Evolutionary conservation across 495 filamentous ascomycete species (phyloP).

Genomic region (Penicillium dipodomyicola): DNA sequence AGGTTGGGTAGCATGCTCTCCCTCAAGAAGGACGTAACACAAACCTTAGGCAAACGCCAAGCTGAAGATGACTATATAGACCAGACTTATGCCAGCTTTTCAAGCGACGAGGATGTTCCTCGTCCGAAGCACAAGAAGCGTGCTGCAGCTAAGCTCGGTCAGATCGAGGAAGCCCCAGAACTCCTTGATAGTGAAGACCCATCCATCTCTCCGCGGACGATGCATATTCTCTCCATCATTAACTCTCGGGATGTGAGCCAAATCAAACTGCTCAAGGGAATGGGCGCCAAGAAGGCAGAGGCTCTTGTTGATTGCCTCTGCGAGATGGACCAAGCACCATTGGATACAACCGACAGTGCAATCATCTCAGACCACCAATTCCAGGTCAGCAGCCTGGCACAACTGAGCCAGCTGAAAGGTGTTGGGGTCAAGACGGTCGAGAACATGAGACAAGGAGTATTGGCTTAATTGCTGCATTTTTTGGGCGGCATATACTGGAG

Average conservation of each 20-base stretch:
- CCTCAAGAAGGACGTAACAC: conserved; percentile 34
- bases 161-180: conserved; percentile 22
- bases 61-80: conserved; percentile 37
- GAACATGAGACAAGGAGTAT: conserved; percentile 52
- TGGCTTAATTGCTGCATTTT: conserved; percentile 32
- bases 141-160: conserved; percentile 31
- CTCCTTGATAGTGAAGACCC: conserved; percentile 31
- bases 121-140: conserved; percentile 42
- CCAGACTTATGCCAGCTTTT: conserved; percentile 21
- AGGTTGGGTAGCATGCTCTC: conserved; percentile 43
- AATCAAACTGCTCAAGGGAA: conserved; percentile 66
- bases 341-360: conserved; percentile 19
- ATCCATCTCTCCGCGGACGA: conserved; percentile 62
- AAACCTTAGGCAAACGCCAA: conserved; percentile 32
- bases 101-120: conserved; percentile 33
- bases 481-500: conserved; percentile 18
- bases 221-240: conserved; percentile 73
- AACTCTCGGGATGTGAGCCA: conserved; percentile 75
- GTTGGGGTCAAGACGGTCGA: conserved; percentile 53
- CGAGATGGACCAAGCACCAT: conserved; percentile 39
- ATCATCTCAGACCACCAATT: conserved; percentile 28
- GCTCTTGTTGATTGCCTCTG: conserved; percentile 53
- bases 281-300: conserved; percentile 55
- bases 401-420: conserved; percentile 50
- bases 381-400: conserved; percentile 41